Conservation (phyloP, 2,329 filamentous ascomycete genomes). For the Phialocephala subalpina region DNA sequence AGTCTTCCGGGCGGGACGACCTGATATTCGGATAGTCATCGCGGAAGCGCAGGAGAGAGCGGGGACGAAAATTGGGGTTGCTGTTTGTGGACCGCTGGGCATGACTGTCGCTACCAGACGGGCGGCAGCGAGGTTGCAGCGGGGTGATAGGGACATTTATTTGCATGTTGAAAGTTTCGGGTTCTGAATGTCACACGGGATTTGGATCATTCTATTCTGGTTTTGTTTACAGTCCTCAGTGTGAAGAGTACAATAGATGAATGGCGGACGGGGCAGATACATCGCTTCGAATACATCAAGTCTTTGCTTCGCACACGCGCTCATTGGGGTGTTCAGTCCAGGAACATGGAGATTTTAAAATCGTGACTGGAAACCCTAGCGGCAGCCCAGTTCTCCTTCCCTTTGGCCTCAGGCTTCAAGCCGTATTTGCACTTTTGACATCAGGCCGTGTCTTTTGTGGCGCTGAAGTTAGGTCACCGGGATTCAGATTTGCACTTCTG, state of each 20-base stretch:
- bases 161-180: slow-evolving; percentile 11
- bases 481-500: background rate
- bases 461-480: background rate
- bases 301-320: too few species aligned
- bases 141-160: background rate
- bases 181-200: background rate
- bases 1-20: slow-evolving; percentile 46
- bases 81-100: slow-evolving; percentile 65
- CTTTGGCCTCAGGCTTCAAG: background rate
- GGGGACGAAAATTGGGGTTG: slow-evolving; percentile 67
- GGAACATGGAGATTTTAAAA: too few species aligned
- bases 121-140: background rate
- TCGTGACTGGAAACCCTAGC: too few species aligned
- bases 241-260: too few species aligned
- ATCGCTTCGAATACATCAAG: too few species aligned
- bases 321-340: too few species aligned
- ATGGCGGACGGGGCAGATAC: too few species aligned
- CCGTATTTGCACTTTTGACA: slow-evolving; percentile 4
- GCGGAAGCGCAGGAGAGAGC: slow-evolving; percentile 62
- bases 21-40: slow-evolving; percentile 61
- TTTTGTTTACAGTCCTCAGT: too few species aligned
- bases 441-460: background rate
- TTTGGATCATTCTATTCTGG: too few species aligned
- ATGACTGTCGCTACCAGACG: slow-evolving; percentile 51
- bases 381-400: too few species aligned